phyloP scores from a whole-genome alignment of 495 filamentous ascomycete genomes.

The Penicillium pulvis region DNA sequence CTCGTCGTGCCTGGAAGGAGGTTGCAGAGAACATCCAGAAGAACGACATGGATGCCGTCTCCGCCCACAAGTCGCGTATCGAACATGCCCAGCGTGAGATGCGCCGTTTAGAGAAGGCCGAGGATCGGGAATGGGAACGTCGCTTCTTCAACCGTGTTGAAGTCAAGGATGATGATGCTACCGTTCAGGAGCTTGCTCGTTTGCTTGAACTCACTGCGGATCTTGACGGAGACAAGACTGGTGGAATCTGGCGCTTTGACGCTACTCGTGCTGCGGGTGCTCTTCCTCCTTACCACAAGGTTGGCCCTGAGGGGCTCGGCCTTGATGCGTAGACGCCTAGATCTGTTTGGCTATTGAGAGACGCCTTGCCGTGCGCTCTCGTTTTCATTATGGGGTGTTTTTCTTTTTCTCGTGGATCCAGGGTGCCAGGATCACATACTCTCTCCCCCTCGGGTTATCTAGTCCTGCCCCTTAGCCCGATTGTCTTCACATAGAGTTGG shows the following conservation, averaged over 20 bases:
- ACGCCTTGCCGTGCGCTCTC: not conserved
- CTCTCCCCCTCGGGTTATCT: not conserved
- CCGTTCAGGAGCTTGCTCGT: conserved; percentile 60
- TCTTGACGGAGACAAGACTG: conserved; percentile 79
- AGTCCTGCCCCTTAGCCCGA: conserved; percentile 3
- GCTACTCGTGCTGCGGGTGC: conserved; percentile 57
- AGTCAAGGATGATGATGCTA: conserved; percentile 51
- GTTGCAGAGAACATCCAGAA: conserved; percentile 77
- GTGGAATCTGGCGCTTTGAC: conserved; percentile 88
- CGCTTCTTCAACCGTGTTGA: conserved; percentile 71
- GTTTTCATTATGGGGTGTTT: conserved; percentile 1
- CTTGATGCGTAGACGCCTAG: conserved; percentile 24
- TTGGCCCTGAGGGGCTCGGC: conserved; percentile 44
- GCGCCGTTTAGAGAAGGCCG: conserved; percentile 76
- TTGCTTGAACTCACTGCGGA: conserved; percentile 51
- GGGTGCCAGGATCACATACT: not conserved
- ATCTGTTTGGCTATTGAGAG: not conserved
- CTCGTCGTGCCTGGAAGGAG: conserved; percentile 82
- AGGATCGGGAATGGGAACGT: conserved; percentile 79
- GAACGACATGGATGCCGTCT: conserved; percentile 81
- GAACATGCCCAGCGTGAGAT: conserved; percentile 87
- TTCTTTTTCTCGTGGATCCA: conserved; percentile 15
- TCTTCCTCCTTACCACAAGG: conserved; percentile 45
- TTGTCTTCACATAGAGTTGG: conserved; percentile 27
- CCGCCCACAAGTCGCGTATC: conserved; percentile 80